phyloP scores from a whole-genome alignment of 306 rosid genomes.

The Trifolium subterraneum region DNA sequence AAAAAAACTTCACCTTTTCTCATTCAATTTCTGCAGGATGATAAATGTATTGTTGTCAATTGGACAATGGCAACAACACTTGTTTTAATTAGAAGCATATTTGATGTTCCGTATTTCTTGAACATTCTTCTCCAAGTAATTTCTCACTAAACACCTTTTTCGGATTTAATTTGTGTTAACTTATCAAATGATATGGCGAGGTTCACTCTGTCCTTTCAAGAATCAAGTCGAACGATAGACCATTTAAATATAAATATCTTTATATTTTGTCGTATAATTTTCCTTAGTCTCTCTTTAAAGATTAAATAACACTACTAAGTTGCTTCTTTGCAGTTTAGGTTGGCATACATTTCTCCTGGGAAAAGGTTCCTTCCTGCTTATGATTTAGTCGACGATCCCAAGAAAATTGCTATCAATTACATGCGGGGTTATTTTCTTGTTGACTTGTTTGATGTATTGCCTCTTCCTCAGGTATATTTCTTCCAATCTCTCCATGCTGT shows the following conservation, averaged over 20 bases:
- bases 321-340: conserved; percentile 74
- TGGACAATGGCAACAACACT: conserved; percentile 49
- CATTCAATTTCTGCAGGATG: conserved; percentile 46
- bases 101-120: conserved; percentile 66
- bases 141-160: not conserved
- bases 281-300: not conserved
- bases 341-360: conserved; percentile 80
- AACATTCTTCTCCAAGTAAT: conserved; percentile 54
- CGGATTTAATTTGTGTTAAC: no score
- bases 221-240: not conserved
- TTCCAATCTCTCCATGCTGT: not conserved
- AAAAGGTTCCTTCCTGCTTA: conserved; percentile 46
- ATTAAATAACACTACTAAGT: conserved; percentile 35
- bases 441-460: conserved; percentile 53
- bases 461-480: conserved; percentile 49
- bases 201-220: no score
- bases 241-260: not conserved
- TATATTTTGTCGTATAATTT: not conserved
- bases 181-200: no score
- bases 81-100: conserved; percentile 70
- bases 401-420: conserved; percentile 68
- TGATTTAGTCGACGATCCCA: conserved; percentile 80
- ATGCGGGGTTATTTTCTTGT: conserved; percentile 55
- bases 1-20: not conserved
- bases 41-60: conserved; percentile 60